Conservation (phyloP, 176 grass and related monocot species). For the Aegilops sharonensis region DNA sequence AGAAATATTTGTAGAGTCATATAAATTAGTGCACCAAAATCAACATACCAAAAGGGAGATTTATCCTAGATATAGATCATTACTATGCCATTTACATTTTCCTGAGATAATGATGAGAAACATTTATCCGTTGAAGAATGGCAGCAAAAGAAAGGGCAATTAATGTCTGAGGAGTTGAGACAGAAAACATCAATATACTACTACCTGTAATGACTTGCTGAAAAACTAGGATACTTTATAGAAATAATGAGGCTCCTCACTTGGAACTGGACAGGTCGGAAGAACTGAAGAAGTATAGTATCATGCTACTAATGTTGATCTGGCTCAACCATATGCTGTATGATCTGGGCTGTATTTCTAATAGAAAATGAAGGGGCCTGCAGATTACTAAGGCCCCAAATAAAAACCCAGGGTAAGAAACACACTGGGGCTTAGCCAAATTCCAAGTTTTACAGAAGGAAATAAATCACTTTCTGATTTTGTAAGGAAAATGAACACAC, state of each 20-base stretch:
- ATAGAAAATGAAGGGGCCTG: too few relatives aligned
- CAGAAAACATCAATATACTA: not conserved
- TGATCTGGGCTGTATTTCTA: not conserved
- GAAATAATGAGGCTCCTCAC: not conserved
- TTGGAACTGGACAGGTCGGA: not conserved
- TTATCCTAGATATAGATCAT: slow-evolving; percentile 75
- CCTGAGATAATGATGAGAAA: slow-evolving; percentile 62
- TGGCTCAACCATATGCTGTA: not conserved
- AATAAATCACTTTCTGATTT: not conserved
- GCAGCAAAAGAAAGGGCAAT: not conserved
- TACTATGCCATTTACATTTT: slow-evolving; percentile 66
- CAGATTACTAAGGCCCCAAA: too few relatives aligned
- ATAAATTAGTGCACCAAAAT: slow-evolving; percentile 56
- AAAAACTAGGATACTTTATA: not conserved
- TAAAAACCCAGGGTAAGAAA: too few relatives aligned
- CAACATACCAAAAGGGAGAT: slow-evolving; percentile 72
- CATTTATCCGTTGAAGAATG: not conserved
- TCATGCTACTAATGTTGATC: not conserved
- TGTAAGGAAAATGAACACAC: not conserved
- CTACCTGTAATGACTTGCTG: not conserved
- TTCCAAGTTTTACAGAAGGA: not conserved
- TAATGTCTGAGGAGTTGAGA: not conserved
- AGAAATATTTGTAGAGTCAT: slow-evolving; percentile 25
- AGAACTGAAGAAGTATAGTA: not conserved
- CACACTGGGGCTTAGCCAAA: too few relatives aligned